Percentiles rank a stretch among this genome's conserved stretches.
phyloP scores from a whole-genome alignment of 2,329 filamentous ascomycete species.

The Colletotrichum sp. region DNA sequence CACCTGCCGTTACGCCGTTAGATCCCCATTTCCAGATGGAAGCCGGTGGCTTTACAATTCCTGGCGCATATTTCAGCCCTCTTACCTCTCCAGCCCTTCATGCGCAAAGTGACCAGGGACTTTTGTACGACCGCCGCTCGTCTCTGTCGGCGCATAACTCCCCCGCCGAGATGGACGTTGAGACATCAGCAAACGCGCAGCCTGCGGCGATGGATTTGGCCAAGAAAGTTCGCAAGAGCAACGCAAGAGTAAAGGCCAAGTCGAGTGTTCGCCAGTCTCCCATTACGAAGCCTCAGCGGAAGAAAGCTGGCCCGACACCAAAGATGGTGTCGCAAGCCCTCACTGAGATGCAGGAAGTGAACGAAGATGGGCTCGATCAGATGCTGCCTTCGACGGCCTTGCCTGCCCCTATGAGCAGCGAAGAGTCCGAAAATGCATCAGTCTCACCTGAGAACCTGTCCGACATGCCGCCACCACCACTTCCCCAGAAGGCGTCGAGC shows the following conservation, averaged over 20 bases:
- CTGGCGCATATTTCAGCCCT: slow-evolving; percentile 81
- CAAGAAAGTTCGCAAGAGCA: slow-evolving; percentile 60
- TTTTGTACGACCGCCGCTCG: slow-evolving; percentile 49
- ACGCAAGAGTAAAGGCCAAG: slow-evolving; percentile 57
- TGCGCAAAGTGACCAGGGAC: slow-evolving; percentile 65
- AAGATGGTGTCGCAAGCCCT: slow-evolving; percentile 61
- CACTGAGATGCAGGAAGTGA: slow-evolving; percentile 55
- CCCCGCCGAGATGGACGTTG: slow-evolving; percentile 63
- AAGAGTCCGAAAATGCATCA: slow-evolving; percentile 69
- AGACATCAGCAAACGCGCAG: slow-evolving; percentile 38
- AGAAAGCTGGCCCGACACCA: slow-evolving; percentile 58
- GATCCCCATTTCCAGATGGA: slow-evolving; percentile 72
- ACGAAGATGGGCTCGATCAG: slow-evolving; percentile 37
- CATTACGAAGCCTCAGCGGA: slow-evolving; percentile 70
- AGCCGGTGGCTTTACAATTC: slow-evolving; percentile 62
- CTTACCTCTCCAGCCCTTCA: slow-evolving; percentile 82
- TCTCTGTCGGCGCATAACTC: slow-evolving; percentile 54
- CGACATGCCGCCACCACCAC: slow-evolving; percentile 71
- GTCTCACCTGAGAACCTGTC: slow-evolving; percentile 68
- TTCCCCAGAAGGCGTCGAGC: slow-evolving; percentile 68
- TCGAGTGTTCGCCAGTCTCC: slow-evolving; percentile 71
- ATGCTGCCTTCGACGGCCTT: slow-evolving; percentile 22
- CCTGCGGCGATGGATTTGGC: slow-evolving; percentile 51
- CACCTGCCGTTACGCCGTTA: slow-evolving; percentile 82
- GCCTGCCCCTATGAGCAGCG: slow-evolving; percentile 37